Conservation (phyloP, 2,329 filamentous ascomycete genomes). For the Pestalotiopsis sp. region DNA sequence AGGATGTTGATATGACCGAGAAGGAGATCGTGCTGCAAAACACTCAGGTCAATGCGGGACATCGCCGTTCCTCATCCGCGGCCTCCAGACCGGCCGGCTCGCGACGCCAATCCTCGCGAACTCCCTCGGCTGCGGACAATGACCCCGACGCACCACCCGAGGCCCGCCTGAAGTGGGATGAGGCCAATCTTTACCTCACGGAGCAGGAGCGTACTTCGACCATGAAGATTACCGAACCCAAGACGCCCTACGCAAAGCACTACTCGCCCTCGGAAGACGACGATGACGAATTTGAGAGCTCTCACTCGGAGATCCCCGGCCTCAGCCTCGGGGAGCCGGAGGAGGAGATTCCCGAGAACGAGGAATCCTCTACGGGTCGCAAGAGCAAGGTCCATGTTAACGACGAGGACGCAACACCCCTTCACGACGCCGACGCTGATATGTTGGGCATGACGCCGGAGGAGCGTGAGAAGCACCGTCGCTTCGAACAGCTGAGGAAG, state of each 20-base stretch:
- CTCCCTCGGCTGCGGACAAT: conserved; percentile 46
- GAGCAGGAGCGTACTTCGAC: conserved; percentile 94
- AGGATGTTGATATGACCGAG: conserved; percentile 61
- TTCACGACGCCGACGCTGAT: conserved; percentile 63
- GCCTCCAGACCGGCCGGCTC: conserved; percentile 64
- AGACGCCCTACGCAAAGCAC: conserved; percentile 92
- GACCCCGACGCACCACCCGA: conserved; percentile 45
- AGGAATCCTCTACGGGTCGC: conserved; percentile 35
- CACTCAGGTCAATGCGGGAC: conserved; percentile 91
- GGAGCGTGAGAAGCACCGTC: conserved; percentile 86
- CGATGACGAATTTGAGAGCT: conserved; percentile 69
- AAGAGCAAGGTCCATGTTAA: conserved; percentile 80
- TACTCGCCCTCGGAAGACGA: conserved; percentile 91
- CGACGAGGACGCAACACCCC: conserved; percentile 52
- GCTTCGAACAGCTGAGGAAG: conserved; percentile 91
- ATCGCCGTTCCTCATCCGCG: conserved; percentile 79
- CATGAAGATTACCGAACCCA: conserved; percentile 99
- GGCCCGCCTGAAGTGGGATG: conserved; percentile 94
- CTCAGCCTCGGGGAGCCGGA: conserved; percentile 93
- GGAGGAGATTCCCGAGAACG: conserved; percentile 62
- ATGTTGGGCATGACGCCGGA: conserved; percentile 63
- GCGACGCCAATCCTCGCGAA: conserved; percentile 69
- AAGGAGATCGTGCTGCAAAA: conserved; percentile 94
- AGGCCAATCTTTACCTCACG: conserved; percentile 94
- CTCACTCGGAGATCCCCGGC: conserved; percentile 81